Evolutionary conservation across 2,329 filamentous ascomycete species (phyloP), one percentile per base, ranked within the genome.

Genomic region (Ophiostoma perfectum): DNA sequence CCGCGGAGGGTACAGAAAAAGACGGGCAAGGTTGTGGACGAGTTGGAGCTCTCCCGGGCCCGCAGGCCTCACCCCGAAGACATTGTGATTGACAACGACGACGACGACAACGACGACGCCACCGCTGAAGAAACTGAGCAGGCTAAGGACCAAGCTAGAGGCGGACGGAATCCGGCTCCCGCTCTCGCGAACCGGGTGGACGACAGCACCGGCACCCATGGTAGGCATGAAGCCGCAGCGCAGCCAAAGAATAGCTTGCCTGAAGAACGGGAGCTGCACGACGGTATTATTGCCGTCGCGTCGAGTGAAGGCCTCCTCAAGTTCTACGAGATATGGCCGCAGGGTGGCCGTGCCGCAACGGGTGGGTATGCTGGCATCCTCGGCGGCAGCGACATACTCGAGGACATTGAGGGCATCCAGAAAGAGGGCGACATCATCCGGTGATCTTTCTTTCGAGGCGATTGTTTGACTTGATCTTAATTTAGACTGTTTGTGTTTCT

Each of bases 261-360:
- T 41, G 36, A 16, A 39, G 62, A 64, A 27, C 36, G 44, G 27
- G 87, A 85, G 0, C 80, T 82, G 5, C 84, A 87, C 72, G 91
- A 94, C 73, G 92, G 91, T 0, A 96, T 93, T 76, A 89, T 99
- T 72, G 90, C 97, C 18, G 90, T 99, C 67, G 94, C 93, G 16
- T 90, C 92, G 60, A 97, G 93, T 75, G 93, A 98, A 78, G 89
- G 92, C 76, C 96, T 87, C 73, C 90, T 98, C 77, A 95, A 95
- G 76, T 98, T 98, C 74, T 93, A 98, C 77, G 93, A 98, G 79
- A 88, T 99, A 11, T 98, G 93, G 95, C 84, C 85, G n/a, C 84
- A 86, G 2, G 80, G 83, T 55, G 82, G 80, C 73, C 88, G 85
- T 74, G 79, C 81, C 8, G 84, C 82, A 27, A 78, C 81, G 36